Conservation (phyloP, 78 protist genomes). For the Chrysochromulina parva region DNA sequence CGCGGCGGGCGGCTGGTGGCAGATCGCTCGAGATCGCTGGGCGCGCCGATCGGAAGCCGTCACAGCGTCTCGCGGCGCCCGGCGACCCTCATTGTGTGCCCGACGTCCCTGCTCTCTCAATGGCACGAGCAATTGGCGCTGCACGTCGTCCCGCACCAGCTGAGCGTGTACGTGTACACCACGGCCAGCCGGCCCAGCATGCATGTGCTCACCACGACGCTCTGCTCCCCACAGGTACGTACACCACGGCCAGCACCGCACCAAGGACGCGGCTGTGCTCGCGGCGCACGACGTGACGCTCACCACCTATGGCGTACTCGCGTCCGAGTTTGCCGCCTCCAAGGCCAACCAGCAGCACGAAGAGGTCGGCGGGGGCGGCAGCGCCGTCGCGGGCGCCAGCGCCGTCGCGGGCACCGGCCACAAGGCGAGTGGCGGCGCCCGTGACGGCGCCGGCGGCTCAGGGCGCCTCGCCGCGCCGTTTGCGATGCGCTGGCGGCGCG, state of each 20-base stretch:
- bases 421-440: not conserved
- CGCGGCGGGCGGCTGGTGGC: not conserved
- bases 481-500: constrained; percentile 39
- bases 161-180: not conserved
- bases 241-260: not conserved
- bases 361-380: not conserved
- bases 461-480: not conserved
- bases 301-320: constrained; percentile 9
- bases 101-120: not conserved
- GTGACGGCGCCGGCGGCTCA: not conserved
- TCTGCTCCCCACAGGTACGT: too few relatives aligned
- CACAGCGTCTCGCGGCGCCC: not conserved
- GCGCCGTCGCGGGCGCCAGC: too few relatives aligned
- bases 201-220: too few relatives aligned
- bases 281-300: not conserved
- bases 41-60: not conserved
- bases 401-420: not conserved
- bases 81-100: not conserved
- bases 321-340: not conserved
- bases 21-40: not conserved
- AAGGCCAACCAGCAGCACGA: too few relatives aligned
- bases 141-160: not conserved
- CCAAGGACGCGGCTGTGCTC: not conserved
- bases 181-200: too few relatives aligned
- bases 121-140: not conserved